A percentile compares a stretch with the other conserved stretches of the same genome.
phyloP scores from a whole-genome alignment of 1,139 yeast genomes.

The Saccharomyces hybrid region DNA sequence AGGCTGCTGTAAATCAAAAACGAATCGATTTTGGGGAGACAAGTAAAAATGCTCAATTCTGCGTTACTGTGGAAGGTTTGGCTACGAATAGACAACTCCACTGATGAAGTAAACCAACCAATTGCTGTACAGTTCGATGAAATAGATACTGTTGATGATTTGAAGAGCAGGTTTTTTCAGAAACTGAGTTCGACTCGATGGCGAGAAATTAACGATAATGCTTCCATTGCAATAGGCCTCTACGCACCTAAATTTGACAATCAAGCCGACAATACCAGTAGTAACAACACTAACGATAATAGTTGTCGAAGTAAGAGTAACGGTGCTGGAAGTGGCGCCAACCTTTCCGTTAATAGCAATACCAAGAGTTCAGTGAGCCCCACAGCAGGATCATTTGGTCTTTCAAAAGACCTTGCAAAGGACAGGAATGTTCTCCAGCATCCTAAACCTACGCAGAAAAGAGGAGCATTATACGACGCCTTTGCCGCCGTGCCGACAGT shows the following conservation, averaged over 20 bases:
- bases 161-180: conserved; percentile 22
- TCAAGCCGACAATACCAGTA: neutral
- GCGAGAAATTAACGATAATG: conserved; percentile 22
- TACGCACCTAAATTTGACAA: conserved; percentile 7
- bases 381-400: neutral
- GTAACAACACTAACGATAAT: neutral
- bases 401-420: neutral
- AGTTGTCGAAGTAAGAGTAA: neutral
- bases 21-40: neutral
- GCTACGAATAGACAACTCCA: conserved; percentile 18
- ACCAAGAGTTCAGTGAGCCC: neutral
- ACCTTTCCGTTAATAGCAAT: neutral
- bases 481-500: neutral
- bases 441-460: conserved; percentile 1
- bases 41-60: conserved; percentile 1
- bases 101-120: conserved; percentile 20
- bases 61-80: conserved; percentile 16
- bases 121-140: conserved; percentile 21
- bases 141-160: conserved; percentile 27
- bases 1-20: neutral
- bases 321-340: neutral
- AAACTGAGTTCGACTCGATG: conserved; percentile 20
- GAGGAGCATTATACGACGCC: neutral
- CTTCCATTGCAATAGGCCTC: conserved; percentile 26
- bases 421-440: neutral